Evolutionary conservation across 2,329 filamentous ascomycete genomes (phyloP).

Genomic region (Nemania serpens): DNA sequence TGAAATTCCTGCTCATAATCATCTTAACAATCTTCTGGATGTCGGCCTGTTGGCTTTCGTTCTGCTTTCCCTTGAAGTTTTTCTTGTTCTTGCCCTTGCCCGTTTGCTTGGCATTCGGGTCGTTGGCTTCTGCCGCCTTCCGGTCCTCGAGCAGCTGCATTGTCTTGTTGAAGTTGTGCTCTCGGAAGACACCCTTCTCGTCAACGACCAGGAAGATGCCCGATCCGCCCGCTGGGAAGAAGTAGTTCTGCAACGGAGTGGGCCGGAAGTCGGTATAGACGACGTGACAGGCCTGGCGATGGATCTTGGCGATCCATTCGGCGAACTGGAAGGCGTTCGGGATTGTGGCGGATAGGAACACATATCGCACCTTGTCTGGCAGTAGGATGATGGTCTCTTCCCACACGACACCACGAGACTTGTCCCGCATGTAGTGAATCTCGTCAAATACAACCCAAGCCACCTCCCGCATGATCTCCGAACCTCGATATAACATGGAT

Average conservation of each 20-base stretch:
- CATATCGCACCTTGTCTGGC: slow-evolving; percentile 97
- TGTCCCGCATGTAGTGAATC: slow-evolving; percentile 98
- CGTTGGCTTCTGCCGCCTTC: slow-evolving; percentile 81
- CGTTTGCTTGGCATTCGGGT: slow-evolving; percentile 78
- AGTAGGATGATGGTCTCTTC: slow-evolving; percentile 98
- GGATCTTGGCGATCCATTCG: slow-evolving; percentile 98
- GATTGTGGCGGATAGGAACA: slow-evolving; percentile 97
- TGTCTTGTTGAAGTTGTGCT: slow-evolving; percentile 96
- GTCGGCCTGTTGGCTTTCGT: slow-evolving; percentile 72
- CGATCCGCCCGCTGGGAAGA: slow-evolving; percentile 90
- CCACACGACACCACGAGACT: slow-evolving; percentile 94
- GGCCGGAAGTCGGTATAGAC: slow-evolving; percentile 99
- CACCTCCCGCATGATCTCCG: slow-evolving; percentile 99
- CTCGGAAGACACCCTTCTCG: slow-evolving; percentile 93
- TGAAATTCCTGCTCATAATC: slow-evolving; percentile 97
- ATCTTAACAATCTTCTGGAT: slow-evolving; percentile 98
- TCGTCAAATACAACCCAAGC: slow-evolving; percentile 99
- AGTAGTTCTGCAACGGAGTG: slow-evolving; percentile 95
- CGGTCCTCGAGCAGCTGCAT: slow-evolving; percentile 89
- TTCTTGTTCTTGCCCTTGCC: slow-evolving; percentile 93
- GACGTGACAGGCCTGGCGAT: slow-evolving; percentile 96
- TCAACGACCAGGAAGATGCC: slow-evolving; percentile 95
- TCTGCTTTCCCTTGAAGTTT: slow-evolving; percentile 82
- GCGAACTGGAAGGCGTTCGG: slow-evolving; percentile 99
- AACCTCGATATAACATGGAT: slow-evolving; percentile 97